phyloP scores from a whole-genome alignment of 2,329 filamentous ascomycete genomes.

The Anisogramma anomala region DNA sequence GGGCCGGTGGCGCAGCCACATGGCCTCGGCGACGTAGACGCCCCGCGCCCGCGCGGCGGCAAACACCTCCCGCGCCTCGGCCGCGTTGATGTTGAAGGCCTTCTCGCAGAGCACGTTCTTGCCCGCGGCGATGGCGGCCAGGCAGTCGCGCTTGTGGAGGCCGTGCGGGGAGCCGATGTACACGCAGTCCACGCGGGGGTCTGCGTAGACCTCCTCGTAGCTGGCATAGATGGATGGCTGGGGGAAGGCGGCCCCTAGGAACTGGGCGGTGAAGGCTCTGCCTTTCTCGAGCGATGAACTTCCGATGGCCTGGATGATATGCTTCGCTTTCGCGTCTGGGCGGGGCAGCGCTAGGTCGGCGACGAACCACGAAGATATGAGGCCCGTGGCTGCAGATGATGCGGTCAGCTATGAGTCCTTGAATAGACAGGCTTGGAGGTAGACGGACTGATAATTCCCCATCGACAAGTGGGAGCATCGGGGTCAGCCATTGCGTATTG shows the following conservation, averaged over 20 bases:
- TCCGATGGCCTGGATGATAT: slow-evolving; percentile 4
- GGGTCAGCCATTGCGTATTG: not conserved
- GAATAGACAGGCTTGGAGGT: no score
- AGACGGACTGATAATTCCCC: slow-evolving; percentile 1
- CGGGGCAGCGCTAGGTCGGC: slow-evolving; percentile 1
- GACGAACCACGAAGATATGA: slow-evolving; percentile 7
- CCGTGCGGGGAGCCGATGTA: slow-evolving; percentile 27
- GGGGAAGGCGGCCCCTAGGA: not conserved
- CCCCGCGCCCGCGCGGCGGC: slow-evolving; percentile 21
- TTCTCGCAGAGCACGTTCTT: slow-evolving; percentile 29
- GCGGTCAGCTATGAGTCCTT: not conserved
- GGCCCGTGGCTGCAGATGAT: slow-evolving; percentile 3
- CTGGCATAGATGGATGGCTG: slow-evolving; percentile 17
- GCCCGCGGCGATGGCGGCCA: slow-evolving; percentile 24
- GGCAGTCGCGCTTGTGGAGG: slow-evolving; percentile 25
- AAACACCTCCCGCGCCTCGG: slow-evolving; percentile 20
- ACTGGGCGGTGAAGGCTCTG: slow-evolving; percentile 4
- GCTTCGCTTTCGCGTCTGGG: slow-evolving; percentile 4
- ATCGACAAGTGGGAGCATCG: not conserved
- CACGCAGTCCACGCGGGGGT: slow-evolving; percentile 24
- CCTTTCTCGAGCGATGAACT: slow-evolving; percentile 7
- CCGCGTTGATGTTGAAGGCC: slow-evolving; percentile 23
- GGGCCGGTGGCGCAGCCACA: slow-evolving; percentile 27
- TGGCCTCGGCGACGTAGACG: slow-evolving; percentile 27
- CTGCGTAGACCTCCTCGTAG: slow-evolving; percentile 23